A percentile compares a stretch with the other conserved stretches of the same genome.
Conservation (phyloP, 768 basidiomycete genomes). For the Trametes punicea region DNA sequence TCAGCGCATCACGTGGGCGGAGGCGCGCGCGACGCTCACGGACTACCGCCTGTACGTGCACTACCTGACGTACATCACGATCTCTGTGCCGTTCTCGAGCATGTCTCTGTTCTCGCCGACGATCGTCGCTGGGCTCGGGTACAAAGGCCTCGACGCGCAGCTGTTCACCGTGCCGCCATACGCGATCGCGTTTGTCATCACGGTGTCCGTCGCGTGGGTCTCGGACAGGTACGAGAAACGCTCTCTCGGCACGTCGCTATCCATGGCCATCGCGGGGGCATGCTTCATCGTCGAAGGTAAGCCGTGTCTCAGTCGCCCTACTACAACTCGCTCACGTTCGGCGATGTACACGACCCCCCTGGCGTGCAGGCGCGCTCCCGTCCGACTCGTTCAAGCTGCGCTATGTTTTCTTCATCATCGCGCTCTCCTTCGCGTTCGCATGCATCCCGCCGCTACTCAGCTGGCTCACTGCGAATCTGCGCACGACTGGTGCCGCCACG, state of each 20-base stretch:
- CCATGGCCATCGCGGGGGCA: conserved; percentile 20
- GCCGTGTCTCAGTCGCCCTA: neutral
- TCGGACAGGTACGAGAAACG: conserved; percentile 23
- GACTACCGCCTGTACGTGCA: conserved; percentile 40
- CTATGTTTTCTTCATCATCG: conserved; percentile 33
- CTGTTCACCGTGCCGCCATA: conserved; percentile 57
- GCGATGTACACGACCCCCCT: too few relatives aligned
- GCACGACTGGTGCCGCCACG: conserved; percentile 30
- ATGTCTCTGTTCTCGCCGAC: conserved; percentile 63
- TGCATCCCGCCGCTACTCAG: conserved; percentile 34
- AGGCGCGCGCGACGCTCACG: conserved; percentile 34
- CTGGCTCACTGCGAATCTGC: conserved; percentile 36
- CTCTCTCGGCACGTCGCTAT: conserved; percentile 16
- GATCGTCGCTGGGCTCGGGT: conserved; percentile 63
- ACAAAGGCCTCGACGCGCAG: conserved; percentile 50
- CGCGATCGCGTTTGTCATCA: conserved; percentile 33
- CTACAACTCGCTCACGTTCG: too few relatives aligned
- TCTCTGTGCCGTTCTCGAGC: conserved; percentile 42
- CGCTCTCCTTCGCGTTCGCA: conserved; percentile 33
- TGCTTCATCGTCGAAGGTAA: conserved; percentile 23
- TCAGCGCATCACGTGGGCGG: conserved; percentile 36
- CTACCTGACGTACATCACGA: conserved; percentile 41
- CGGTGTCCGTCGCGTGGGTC: conserved; percentile 20
- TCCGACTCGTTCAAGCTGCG: conserved; percentile 27
- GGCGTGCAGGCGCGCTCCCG: conserved; percentile 22